Conservation (phyloP, 1,284 basidiomycete genomes). For the Apiotrichum porosum region DNA sequence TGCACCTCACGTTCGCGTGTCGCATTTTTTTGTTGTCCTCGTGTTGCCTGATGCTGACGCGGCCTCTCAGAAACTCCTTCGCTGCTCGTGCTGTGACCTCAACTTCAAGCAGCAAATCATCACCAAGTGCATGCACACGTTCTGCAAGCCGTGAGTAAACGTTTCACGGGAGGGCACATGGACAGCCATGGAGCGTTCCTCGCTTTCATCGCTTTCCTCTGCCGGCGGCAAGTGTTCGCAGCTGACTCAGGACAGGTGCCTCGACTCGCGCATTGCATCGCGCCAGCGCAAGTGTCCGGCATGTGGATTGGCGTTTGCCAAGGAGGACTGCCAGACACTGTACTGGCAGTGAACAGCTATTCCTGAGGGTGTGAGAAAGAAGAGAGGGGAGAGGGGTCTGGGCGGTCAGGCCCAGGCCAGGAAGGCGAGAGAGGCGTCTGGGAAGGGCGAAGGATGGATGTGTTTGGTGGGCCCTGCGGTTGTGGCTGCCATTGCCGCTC, state of each 20-base stretch:
- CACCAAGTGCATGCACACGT: constrained; percentile 84
- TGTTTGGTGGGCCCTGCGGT: background rate
- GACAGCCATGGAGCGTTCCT: too few relatives aligned
- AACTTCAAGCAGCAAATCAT: constrained; percentile 82
- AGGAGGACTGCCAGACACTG: constrained; percentile 77
- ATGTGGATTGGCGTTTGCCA: constrained; percentile 78
- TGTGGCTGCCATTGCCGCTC: background rate
- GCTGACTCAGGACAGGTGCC: constrained; percentile 51
- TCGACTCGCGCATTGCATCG: constrained; percentile 81
- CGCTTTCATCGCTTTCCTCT: too few relatives aligned
- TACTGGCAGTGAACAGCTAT: constrained; percentile 64
- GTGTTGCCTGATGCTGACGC: constrained; percentile 1
- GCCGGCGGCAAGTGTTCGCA: constrained; percentile 5
- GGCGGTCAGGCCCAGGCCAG: too few relatives aligned
- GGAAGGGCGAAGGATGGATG: too few relatives aligned
- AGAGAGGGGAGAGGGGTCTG: background rate
- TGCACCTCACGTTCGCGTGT: too few relatives aligned
- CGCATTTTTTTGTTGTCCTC: too few relatives aligned
- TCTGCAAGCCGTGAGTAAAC: constrained; percentile 55
- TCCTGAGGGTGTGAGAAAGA: background rate
- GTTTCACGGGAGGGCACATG: too few relatives aligned
- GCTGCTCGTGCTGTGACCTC: constrained; percentile 85
- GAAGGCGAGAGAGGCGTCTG: too few relatives aligned
- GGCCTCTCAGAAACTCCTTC: constrained; percentile 64
- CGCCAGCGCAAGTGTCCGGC: constrained; percentile 94